Base-by-base conservation (phyloP, 768 basidiomycete genomes). In the Hygrophorus pudorinus region DNA sequence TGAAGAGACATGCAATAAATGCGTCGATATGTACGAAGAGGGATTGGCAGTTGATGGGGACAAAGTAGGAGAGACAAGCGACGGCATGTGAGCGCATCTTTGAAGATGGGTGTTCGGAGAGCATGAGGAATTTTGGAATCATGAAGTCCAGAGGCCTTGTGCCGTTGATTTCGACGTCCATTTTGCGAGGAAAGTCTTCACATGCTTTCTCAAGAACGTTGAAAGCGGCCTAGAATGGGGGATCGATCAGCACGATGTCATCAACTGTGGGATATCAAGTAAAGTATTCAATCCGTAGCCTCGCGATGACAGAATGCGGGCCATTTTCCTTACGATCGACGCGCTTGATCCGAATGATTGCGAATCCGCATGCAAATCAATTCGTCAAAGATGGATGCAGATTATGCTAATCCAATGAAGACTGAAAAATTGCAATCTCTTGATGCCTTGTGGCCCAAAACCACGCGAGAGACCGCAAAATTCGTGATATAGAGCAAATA, bases 71-170 rank as follows among this genome's bases (percentile, higher is more conserved):
- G 21, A 97, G 76, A 57, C 87, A 94, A n/a, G 87, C 85, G 45
- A 98, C 79, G 11, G 92, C 89, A 62, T 92, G 87, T 20, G 86
- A 77, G 46, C 94, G 85, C 76, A 98, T 92, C 70, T 91, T 92
- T 31, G 86, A 65, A 31, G 77, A 78, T 0, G 78, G 75, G 51
- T 98, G 90, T 50, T 90, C 86, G 41, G 91, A 81, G 56, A 92
- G 79, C 51, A 76, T 59, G 52, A 99, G 77, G 67, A 98, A 94
- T 62, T 93, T 91, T 45, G 92, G 92, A 54, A 98, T 85, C 81
- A 99, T 91, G 61, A 79, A 90, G 64, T 98, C 90, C 53, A 99
- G 78, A 0, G 93, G 90, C 40, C 90, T 76, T n/a, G 81, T 79
- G 42, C 94, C 94, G 54, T 81, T 81, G 57, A 98, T 87, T 50